Base-by-base conservation (phyloP, 352 stramenopile species). In the Phytophthora pinifolia region DNA sequence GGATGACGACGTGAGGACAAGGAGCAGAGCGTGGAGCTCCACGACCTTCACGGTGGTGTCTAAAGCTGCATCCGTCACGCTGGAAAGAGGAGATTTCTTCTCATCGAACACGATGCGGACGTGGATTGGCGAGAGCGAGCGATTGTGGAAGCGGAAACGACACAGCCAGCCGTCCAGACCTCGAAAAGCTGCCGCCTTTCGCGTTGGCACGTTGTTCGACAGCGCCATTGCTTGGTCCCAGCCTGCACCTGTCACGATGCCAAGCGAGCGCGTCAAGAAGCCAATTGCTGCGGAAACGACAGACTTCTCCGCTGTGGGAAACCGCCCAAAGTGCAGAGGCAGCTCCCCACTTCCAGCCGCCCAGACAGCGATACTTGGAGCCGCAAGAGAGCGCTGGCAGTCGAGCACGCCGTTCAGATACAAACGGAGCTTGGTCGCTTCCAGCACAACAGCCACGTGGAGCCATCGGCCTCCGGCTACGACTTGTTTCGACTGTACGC, bases 361-460 rank as follows among this genome's bases (percentile, higher is more conserved):
- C 42, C 72, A 59, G 2, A 69, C 54, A 12, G 66, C 42, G 34
- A 70, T 49, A 10, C 71, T 68, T 31, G 73, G 50, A 0, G 65
- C 54, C 1, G 70, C 44, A n/a, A 91, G 67, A 5, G 72, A 83
- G 12, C 81, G 81, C 54, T 98, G 88, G 12, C 62, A 76, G 48
- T 98, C 92, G 0, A 97, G 65, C 17, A 86, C 49, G 2, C 92
- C 92, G 36, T 98, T 97, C 9, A 98, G 49, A 56, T 96, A 98
- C 6, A 98, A 53, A 3, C 87, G 79, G 6, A 98, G 46, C 50
- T 97, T 97, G 6, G 70, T 64, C 3, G 72, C 68, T 71, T 98
- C 92, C 39, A 85, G 56, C 9, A 97, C 85, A 4, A 98, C 50
- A 3, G 84, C 83, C 6, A 98, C 64, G 44, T 98, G 88, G 1